phyloP scores from a whole-genome alignment of 495 filamentous ascomycete species.

The Trichoderma virens region DNA sequence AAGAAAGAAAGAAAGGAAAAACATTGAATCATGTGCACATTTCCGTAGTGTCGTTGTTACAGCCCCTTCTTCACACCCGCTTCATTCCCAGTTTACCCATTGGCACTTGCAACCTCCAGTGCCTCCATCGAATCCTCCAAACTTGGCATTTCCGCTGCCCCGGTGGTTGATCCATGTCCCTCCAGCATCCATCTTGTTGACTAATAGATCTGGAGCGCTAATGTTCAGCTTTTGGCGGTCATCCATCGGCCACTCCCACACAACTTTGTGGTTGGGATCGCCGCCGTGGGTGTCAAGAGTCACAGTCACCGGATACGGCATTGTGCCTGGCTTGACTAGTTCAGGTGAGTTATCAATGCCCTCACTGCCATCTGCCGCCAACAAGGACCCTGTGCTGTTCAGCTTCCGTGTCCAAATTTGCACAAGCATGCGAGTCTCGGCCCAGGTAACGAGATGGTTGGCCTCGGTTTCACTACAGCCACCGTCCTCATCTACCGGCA shows the following conservation, averaged over 20 bases:
- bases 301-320: slow-evolving; percentile 81
- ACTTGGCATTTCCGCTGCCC: slow-evolving; percentile 28
- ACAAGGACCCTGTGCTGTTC: slow-evolving; percentile 37
- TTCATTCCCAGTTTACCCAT: slow-evolving; percentile 50
- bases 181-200: slow-evolving; percentile 51
- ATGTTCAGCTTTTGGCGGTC: slow-evolving; percentile 42
- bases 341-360: slow-evolving; percentile 13
- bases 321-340: slow-evolving; percentile 51
- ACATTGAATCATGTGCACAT: background rate
- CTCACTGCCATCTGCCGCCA: slow-evolving; percentile 10
- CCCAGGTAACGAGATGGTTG: slow-evolving; percentile 67
- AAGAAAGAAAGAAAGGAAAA: background rate
- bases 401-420: slow-evolving; percentile 76
- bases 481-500: slow-evolving; percentile 53
- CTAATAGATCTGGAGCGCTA: slow-evolving; percentile 44
- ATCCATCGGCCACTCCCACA: slow-evolving; percentile 63
- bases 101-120: slow-evolving; percentile 65
- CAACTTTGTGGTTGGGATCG: slow-evolving; percentile 49
- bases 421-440: slow-evolving; percentile 77
- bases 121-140: slow-evolving; percentile 61
- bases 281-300: slow-evolving; percentile 78
- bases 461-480: slow-evolving; percentile 54
- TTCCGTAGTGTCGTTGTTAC: background rate
- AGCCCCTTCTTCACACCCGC: background rate
- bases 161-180: slow-evolving; percentile 53